Percentiles rank a stretch among this genome's conserved stretches.
Evolutionary conservation across 2,329 filamentous ascomycete species (phyloP).

Genomic region (Epichloe sp.): DNA sequence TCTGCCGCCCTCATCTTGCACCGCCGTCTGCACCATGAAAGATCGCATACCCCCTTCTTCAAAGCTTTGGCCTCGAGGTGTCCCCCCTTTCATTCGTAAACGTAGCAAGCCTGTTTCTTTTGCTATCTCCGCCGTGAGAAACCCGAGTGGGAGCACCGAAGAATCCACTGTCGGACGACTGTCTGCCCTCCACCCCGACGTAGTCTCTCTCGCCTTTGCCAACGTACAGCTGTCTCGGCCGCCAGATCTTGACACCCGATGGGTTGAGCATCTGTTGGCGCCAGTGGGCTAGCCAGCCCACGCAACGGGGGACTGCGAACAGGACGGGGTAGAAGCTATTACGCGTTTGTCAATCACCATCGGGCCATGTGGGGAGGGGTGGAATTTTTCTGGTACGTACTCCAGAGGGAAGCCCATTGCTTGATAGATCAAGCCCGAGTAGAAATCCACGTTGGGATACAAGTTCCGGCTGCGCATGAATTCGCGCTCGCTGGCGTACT

Average conservation of each 20-base stretch:
- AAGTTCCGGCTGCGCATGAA: constrained; percentile 36
- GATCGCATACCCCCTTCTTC: neutral
- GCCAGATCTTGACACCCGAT: constrained; percentile 36
- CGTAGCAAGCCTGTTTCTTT: constrained; percentile 26
- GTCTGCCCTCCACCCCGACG: constrained; percentile 23
- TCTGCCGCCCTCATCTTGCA: no score
- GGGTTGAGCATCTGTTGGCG: constrained; percentile 34
- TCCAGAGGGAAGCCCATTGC: constrained; percentile 40
- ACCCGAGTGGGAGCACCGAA: constrained; percentile 25
- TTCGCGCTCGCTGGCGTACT: constrained; percentile 30
- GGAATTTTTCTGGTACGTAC: constrained; percentile 8
- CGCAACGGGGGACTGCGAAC: constrained; percentile 35
- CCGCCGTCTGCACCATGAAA: no score
- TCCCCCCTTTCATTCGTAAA: constrained; percentile 26
- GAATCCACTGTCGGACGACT: constrained; percentile 14
- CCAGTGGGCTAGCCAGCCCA: constrained; percentile 39
- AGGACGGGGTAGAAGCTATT: constrained; percentile 34
- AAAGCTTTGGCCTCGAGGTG: constrained; percentile 13
- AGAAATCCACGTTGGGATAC: constrained; percentile 40
- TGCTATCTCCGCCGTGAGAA: constrained; percentile 28
- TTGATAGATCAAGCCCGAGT: constrained; percentile 38
- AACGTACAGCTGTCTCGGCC: constrained; percentile 34
- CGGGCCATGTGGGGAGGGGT: neutral
- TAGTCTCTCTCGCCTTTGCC: constrained; percentile 32
- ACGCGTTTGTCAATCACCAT: neutral